Conservation (phyloP, 768 basidiomycete genomes). For the Scleroderma bovista region DNA sequence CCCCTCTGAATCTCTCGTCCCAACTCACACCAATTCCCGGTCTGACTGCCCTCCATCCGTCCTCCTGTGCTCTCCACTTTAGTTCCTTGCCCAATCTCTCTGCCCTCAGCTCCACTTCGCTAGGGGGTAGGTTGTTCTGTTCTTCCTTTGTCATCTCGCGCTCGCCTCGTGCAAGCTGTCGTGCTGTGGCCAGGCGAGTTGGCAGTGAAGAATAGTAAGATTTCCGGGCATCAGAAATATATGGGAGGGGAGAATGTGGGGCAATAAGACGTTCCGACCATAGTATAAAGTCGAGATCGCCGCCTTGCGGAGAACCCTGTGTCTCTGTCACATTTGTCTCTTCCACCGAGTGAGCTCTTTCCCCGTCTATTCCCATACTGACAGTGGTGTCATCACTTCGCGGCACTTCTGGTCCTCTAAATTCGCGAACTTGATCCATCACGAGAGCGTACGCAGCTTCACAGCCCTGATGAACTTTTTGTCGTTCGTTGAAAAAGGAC, state of each 20-base stretch:
- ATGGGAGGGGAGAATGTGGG: conserved; percentile 51
- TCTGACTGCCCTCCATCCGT: conserved; percentile 74
- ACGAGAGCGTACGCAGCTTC: conserved; percentile 78
- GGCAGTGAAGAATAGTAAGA: conserved; percentile 74
- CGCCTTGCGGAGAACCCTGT: conserved; percentile 16
- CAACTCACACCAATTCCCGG: conserved; percentile 61
- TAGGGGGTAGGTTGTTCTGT: conserved; percentile 66
- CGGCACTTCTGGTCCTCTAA: conserved; percentile 33
- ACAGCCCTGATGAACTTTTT: conserved; percentile 73
- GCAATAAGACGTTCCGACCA: conserved; percentile 66
- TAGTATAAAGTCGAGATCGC: conserved; percentile 75
- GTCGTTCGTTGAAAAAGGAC: conserved; percentile 88
- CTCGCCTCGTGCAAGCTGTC: conserved; percentile 66
- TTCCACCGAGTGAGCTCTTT: background rate
- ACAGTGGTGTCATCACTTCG: conserved; percentile 13
- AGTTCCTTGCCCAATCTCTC: conserved; percentile 88
- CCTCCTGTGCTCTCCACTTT: conserved; percentile 74
- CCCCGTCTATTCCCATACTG: conserved; percentile 9
- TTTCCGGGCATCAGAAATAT: conserved; percentile 63
- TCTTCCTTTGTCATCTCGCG: conserved; percentile 89
- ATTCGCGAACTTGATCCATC: conserved; percentile 53
- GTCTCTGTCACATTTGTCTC: background rate
- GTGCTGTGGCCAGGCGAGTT: conserved; percentile 60
- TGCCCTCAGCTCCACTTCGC: conserved; percentile 82
- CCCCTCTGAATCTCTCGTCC: conserved; percentile 66